Base-by-base conservation (phyloP, 1,284 basidiomycete species). In the Puccinia triticina region DNA sequence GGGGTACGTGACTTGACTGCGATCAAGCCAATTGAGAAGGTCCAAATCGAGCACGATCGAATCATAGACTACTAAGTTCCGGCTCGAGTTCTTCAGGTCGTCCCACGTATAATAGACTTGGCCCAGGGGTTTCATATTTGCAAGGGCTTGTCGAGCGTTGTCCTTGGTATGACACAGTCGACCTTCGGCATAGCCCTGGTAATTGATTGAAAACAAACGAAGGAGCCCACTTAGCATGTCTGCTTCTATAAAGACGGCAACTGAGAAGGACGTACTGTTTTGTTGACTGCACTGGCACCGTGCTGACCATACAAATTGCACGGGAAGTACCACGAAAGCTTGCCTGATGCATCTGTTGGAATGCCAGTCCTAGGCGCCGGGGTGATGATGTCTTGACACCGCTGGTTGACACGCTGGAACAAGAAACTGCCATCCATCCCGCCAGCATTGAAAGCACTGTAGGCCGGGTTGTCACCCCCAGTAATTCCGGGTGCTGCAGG, bases 91-190 rank as follows among this genome's bases (percentile, higher is more conserved):
- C 82, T 88, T 88, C 69, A 99, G 89, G 86, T 96, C 92, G 77
- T 92, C 90, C 96, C 96, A 99, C 4, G 91, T 92, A 86, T 94
- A 97, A 87, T 93, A 98, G 66, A 98, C 94, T 86, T 96, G 92
- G 7, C 96, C 96, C 80, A 91, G 89, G 5, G 91, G 89, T 8
- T 86, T 86, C 85, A 93, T 87, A 11, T 85, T 83, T 43, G 87
- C 84, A 72, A 95, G 89, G 53, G 89, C 84, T 11, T 86, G 85
- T 76, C 91, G 89, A 0, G 93, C 91, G 67, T 86, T 88, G 0
- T 89, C 85, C n/a, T 89, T 88, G 11, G 90, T 88, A 88, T 98
- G 96, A 84, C 96, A 98, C 81, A 90, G 92, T 16, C 90, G 91
- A 29, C 87, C 86, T 16, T 87, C 85, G 46, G 90, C 91, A 85